Base-by-base conservation (phyloP, 1,284 basidiomycete genomes). In the Melampsora abietis-canadensis region DNA sequence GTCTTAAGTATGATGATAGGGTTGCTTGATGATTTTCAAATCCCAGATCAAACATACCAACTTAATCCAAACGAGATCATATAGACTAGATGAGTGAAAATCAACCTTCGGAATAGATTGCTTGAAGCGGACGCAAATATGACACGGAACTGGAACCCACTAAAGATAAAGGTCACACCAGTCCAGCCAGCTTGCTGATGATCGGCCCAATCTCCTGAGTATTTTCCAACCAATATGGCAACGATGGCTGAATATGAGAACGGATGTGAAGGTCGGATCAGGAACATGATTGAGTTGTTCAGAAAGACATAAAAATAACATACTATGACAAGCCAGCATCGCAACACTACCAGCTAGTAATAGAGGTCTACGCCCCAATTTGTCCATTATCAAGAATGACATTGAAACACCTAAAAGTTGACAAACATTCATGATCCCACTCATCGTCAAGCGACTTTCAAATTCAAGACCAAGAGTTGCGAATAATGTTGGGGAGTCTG, bases 401-500 rank as follows among this genome's bases (percentile, higher is more conserved):
- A 78, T 48, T 7, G 75, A 31, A 30, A 78, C 77, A 1, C 77
- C 77, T 12, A 76, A n/a, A 31, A 77, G 61, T 65, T 77, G 77
- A 47, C 66, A 76, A 17, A 77, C 21, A 51, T 77, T 77, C 47
- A 74, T 66, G 27, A 77, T 67, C 7, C 77, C 77, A 37, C 66
- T 51, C 75, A 77, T 75, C 12, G 62, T 74, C 34, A 78, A 74
- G 19, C 46, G 69, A 15, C 61, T 51, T n/a, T 78, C 68, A 68
- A 51, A 75, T 31, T 46, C 54, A 4, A 78, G 59, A 24, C 78
- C 78, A n/a, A 79, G 72, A 27, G 77, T 66, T 40, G 66, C 40
- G 54, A 73, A 68, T 62, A 76, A 73, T 4, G 80, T 78, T 0
- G 81, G 81, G 5, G 77, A 73, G 77, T 82, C 70, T 73, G 59